Percentiles rank a stretch among this genome's conserved stretches.
These are phyloP conservation scores for Backusella luteola DNA, from an alignment of 192 early-diverging fungal genomes.

Conservation along the genomic window DNA sequence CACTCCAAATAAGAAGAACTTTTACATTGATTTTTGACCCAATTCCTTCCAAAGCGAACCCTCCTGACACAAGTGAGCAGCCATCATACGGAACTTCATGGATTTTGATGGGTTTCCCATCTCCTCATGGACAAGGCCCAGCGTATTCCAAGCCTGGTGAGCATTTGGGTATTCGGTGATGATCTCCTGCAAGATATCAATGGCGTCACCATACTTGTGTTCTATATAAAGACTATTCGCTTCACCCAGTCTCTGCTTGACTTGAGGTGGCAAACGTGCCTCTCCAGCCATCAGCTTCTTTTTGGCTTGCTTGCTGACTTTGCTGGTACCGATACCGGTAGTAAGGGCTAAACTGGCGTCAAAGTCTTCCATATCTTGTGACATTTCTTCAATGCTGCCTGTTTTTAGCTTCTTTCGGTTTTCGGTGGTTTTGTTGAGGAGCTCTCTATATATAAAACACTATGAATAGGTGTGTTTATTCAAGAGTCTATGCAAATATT, in stretches of 20 bases:
- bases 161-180: conserved; percentile 72
- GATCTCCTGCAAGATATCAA: conserved; percentile 74
- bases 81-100: conserved; percentile 79
- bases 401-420: conserved; percentile 5
- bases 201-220: conserved; percentile 66
- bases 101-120: conserved; percentile 72
- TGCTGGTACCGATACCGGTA: conserved; percentile 19
- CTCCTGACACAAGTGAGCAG: conserved; percentile 84
- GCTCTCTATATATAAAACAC: background rate
- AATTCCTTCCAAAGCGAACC: conserved; percentile 79
- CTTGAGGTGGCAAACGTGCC: conserved; percentile 35
- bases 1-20: background rate
- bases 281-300: conserved; percentile 15
- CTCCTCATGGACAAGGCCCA: conserved; percentile 91
- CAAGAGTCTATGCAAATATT: no score
- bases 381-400: conserved; percentile 11
- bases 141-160: conserved; percentile 81
- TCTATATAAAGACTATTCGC: conserved; percentile 77
- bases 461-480: background rate
- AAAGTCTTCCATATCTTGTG: conserved; percentile 25
- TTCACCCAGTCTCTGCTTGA: conserved; percentile 64
- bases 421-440: conserved; percentile 6
- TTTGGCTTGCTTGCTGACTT: background rate
- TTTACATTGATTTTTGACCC: conserved; percentile 68
- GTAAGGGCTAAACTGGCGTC: conserved; percentile 20